A percentile compares a stretch with the other conserved stretches of the same genome.
Conservation (phyloP, 1,284 basidiomycete genomes). For the Cerioporus squamosus region DNA sequence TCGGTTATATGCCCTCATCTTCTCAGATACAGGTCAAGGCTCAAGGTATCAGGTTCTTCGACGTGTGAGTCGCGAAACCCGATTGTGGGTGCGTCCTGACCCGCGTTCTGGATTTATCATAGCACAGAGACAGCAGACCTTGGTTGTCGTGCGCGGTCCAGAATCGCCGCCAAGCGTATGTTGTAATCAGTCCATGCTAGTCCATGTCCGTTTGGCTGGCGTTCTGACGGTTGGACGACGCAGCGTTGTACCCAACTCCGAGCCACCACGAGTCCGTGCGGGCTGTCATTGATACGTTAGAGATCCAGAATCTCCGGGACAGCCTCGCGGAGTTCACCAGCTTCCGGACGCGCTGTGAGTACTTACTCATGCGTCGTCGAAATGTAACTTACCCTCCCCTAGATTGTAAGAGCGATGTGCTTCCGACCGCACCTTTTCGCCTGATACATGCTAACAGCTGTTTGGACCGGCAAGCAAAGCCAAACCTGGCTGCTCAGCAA, state of each 20-base stretch:
- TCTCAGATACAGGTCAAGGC: constrained; percentile 77
- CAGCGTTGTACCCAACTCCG: constrained; percentile 56
- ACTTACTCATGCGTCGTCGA: not conserved
- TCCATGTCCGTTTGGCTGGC: not conserved
- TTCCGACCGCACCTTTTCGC: constrained; percentile 8
- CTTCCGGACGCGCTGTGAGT: constrained; percentile 73
- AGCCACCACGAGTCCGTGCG: constrained; percentile 62
- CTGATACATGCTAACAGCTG: constrained; percentile 14
- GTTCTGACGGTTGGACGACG: constrained; percentile 29
- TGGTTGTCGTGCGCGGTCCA: constrained; percentile 48
- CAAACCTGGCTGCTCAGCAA: constrained; percentile 84
- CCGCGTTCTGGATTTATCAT: constrained; percentile 26
- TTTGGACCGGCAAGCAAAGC: constrained; percentile 76
- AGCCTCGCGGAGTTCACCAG: constrained; percentile 78
- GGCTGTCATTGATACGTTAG: constrained; percentile 67
- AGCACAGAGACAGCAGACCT: constrained; percentile 79
- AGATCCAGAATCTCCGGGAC: constrained; percentile 68
- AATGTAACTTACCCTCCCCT: constrained; percentile 27
- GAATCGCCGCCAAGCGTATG: constrained; percentile 44
- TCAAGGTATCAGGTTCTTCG: constrained; percentile 80
- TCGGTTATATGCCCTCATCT: constrained; percentile 19
- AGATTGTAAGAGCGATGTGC: constrained; percentile 83
- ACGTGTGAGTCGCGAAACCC: constrained; percentile 63
- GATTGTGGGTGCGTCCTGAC: constrained; percentile 8
- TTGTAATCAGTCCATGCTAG: constrained; percentile 4